A percentile compares a stretch with the other conserved stretches of the same genome.
Evolutionary conservation across 164 flowering plant genomes (phyloP).

Genomic region (Vitis rupestris): DNA sequence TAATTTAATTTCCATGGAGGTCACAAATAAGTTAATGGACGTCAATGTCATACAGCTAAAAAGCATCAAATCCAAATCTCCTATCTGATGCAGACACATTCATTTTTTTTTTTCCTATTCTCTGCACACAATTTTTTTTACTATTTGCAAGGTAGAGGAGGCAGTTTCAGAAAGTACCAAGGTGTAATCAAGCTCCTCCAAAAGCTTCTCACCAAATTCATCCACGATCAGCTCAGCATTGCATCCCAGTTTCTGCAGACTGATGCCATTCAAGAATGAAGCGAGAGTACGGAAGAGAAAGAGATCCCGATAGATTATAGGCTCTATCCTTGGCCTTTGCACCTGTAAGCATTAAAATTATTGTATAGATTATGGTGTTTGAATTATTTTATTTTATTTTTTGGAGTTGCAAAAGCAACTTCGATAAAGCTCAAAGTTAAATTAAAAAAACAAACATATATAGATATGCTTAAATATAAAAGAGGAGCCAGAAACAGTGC

Average conservation of each 20-base stretch:
- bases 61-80: not conserved
- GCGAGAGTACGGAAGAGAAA: conserved; percentile 95
- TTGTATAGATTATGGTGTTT: no score
- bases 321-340: conserved; percentile 92
- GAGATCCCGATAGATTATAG: conserved; percentile 92
- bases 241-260: conserved; percentile 94
- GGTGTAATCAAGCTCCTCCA: conserved; percentile 98
- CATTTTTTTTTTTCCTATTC: not conserved
- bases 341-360: conserved; percentile 48
- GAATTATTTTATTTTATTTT: no score
- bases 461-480: no score
- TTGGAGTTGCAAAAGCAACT: not conserved
- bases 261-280: conserved; percentile 92
- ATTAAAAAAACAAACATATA: no score
- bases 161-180: conserved; percentile 51
- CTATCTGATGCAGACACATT: not conserved
- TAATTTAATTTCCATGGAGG: not conserved
- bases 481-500: no score
- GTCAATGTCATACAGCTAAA: not conserved
- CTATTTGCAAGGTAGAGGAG: not conserved
- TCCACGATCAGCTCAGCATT: conserved; percentile 98
- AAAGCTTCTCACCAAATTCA: conserved; percentile 97
- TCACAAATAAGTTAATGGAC: not conserved
- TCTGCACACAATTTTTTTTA: no score
- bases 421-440: not conserved